A percentile compares a stretch with the other conserved stretches of the same genome.
Conservation (phyloP, 495 filamentous ascomycete species). For the Hypoxylon trugodes region DNA sequence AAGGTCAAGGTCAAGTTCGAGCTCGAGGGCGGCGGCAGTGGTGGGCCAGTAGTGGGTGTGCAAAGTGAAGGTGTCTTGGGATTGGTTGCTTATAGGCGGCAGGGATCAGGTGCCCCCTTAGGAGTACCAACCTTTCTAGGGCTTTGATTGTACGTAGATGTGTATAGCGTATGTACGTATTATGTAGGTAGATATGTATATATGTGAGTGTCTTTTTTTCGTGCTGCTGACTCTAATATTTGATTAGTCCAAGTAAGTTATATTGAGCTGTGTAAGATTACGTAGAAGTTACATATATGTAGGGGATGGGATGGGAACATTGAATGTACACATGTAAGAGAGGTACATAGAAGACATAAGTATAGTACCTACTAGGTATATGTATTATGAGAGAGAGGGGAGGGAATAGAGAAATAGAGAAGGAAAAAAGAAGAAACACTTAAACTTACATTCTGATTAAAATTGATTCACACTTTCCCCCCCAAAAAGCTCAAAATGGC, state of each 20-base stretch:
- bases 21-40: conserved; percentile 36
- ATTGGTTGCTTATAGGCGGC: conserved; percentile 30
- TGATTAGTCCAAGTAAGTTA: conserved; percentile 26
- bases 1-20: conserved; percentile 21
- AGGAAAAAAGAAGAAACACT: too few species aligned
- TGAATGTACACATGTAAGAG: neutral
- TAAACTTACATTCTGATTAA: conserved; percentile 23
- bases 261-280: neutral
- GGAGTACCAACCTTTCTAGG: conserved; percentile 31
- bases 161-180: neutral
- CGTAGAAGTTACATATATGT: neutral
- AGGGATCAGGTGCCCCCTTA: conserved; percentile 41
- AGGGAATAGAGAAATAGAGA: neutral
- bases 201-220: too few species aligned
- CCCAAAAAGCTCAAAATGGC: conserved; percentile 1
- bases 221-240: conserved; percentile 20
- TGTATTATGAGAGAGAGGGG: too few species aligned
- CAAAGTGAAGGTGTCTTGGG: conserved; percentile 26
- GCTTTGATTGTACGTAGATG: conserved; percentile 26
- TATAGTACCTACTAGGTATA: too few species aligned
- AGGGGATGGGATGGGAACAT: neutral
- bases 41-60: conserved; percentile 37
- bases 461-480: conserved; percentile 15
- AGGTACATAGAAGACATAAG: neutral
- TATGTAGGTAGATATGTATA: conserved; percentile 7